phyloP scores from a whole-genome alignment of 176 grass and related monocot species.

The Ananas comosus region DNA sequence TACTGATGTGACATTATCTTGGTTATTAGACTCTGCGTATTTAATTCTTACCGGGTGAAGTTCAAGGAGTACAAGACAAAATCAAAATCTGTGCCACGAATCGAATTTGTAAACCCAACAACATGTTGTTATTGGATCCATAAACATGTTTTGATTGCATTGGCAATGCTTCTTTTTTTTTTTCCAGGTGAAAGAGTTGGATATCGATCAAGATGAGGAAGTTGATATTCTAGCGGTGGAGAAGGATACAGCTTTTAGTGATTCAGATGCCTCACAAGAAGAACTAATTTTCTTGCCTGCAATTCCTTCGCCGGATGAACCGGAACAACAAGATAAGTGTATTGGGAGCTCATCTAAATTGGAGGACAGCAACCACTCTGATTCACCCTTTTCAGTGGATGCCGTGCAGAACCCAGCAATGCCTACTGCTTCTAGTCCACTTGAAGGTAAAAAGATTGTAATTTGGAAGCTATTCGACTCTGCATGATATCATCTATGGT shows the following conservation, averaged over 20 bases:
- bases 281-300: slow-evolving; percentile 64
- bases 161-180: slow-evolving; percentile 20
- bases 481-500: not conserved
- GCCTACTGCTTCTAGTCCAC: slow-evolving; percentile 53
- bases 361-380: slow-evolving; percentile 90
- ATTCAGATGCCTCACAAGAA: slow-evolving; percentile 44
- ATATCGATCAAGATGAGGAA: slow-evolving; percentile 64
- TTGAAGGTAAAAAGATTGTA: slow-evolving; percentile 44
- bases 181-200: slow-evolving; percentile 62
- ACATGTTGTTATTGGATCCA: not conserved
- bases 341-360: slow-evolving; percentile 73
- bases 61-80: too few relatives aligned
- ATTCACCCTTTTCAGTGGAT: slow-evolving; percentile 73
- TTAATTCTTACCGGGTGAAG: too few relatives aligned
- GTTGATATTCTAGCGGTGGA: slow-evolving; percentile 67
- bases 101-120: not conserved
- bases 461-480: not conserved
- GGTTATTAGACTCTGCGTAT: too few relatives aligned
- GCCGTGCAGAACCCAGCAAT: slow-evolving; percentile 38
- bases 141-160: slow-evolving; percentile 18
- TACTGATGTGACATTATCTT: too few relatives aligned
- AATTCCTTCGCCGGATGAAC: slow-evolving; percentile 63
- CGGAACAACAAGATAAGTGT: slow-evolving; percentile 80
- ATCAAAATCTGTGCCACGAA: not conserved
- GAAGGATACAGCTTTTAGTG: slow-evolving; percentile 52